Evolutionary conservation across 306 rosid genomes (phyloP), one percentile per base, ranked within the genome.

Genomic region (Vicia sativa): DNA sequence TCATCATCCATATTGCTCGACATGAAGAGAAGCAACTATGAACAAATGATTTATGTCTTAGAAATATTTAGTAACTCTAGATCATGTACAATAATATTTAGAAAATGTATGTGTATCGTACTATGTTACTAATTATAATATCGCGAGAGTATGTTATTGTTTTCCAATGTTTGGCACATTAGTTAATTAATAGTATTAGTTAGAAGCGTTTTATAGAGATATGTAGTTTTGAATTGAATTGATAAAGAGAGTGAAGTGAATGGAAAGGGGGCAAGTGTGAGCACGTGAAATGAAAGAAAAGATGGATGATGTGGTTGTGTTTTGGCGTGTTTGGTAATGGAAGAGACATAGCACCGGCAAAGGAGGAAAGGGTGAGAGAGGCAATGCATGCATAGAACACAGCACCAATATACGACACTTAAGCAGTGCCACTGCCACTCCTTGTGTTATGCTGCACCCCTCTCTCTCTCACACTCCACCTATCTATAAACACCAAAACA

Each of bases 301-400:
- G 11, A 59, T 42, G 48, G 75, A 67, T 65, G 75, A 58, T 65
- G 68, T 64, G 78, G 46, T 62, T 59, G 38, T 42, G 78, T 73
- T 70, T 78, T 76, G 89, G 87, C 80, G 83, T 74, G 79, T 62
- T 71, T 74, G 82, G 83, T 71, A 72, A 74, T 67, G 73, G 75
- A 73, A 86, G 87, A 80, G 90, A 88, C 92, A 91, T 62, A 25
- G 74, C 38, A 84, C 83, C 87, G 85, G 96, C 87, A 84, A 86
- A 83, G 85, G 60, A 83, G 91, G 96, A 81, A 71, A 72, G 75
- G 7, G 74, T 45, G 46, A 56, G 65, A 39, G 66, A 10, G 63
- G 60, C 70, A 48, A 53, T 38, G 67, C 48, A 71, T 46, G 86
- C 95, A 89, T 87, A 61, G 95, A 86, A 79, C 54, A 72, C 74